Percentiles rank a stretch among this genome's conserved stretches.
These are phyloP conservation scores for Dioscorea alata DNA, from an alignment of 106 monocot genomes.

Conservation along the genomic window DNA sequence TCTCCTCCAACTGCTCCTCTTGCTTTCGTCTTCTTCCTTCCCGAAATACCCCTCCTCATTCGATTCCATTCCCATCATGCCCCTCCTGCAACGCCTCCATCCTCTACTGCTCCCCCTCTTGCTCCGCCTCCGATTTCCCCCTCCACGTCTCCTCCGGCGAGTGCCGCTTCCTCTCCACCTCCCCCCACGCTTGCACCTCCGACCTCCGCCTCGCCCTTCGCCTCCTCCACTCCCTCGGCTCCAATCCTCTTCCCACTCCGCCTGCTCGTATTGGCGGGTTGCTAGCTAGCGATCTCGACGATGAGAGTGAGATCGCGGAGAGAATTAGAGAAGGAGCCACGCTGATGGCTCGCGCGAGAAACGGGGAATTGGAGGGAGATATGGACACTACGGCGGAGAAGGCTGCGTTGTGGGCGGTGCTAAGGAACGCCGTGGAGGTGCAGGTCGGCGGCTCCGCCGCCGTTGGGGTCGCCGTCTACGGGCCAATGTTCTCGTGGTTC, in stretches of 20 bases:
- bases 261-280: slow-evolving; percentile 44
- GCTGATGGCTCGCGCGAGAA: slow-evolving; percentile 43
- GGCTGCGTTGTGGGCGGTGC: slow-evolving; percentile 47
- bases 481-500: slow-evolving; percentile 79
- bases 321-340: slow-evolving; percentile 35
- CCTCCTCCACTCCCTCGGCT: slow-evolving; percentile 36
- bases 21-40: slow-evolving; percentile 43
- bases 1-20: slow-evolving; percentile 56
- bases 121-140: slow-evolving; percentile 25
- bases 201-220: slow-evolving; percentile 71
- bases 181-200: not conserved
- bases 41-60: not conserved
- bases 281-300: slow-evolving; percentile 16
- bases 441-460: slow-evolving; percentile 33
- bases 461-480: slow-evolving; percentile 59
- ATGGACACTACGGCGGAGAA: slow-evolving; percentile 4
- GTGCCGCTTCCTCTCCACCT: slow-evolving; percentile 34
- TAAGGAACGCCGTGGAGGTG: slow-evolving; percentile 82
- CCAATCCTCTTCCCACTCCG: not conserved
- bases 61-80: not conserved
- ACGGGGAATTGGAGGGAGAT: not conserved
- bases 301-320: slow-evolving; percentile 25
- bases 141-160: slow-evolving; percentile 48
- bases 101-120: slow-evolving; percentile 45
- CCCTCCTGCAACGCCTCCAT: slow-evolving; percentile 6